Evolutionary conservation across 1,284 basidiomycete species (phyloP), one percentile per base, ranked within the genome.

Genomic region (Ganoderma meredithae): DNA sequence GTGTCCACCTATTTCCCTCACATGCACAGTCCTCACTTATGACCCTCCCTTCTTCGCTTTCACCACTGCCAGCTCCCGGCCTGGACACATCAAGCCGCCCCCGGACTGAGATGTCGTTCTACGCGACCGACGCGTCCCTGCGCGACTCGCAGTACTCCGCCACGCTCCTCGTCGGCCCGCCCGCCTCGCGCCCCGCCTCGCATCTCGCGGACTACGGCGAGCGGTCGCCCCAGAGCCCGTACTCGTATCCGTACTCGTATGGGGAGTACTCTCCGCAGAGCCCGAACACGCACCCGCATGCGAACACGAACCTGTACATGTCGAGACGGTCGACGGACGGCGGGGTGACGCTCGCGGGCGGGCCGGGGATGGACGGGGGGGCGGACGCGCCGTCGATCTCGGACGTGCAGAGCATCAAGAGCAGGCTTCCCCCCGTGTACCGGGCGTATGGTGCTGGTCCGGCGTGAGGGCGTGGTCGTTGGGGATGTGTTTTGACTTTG

Each of bases 381-480:
- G 55, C 27, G 27, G 27, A 56, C 17, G 55, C 55, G 55, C 55
- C 55, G 27, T 56, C 55, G 31, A n/a, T 56, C 19, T n/a, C 3
- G 17, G 55, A 58, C 10, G 17, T 9, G 36, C 55, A 58, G 55
- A 58, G 55, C 36, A 39, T 58, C 7, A 58, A 58, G 33, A 58
- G 55, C 33, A 58, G 55, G 55, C 55, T 39, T 19, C 55, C 33
- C 7, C 33, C 55, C 19, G 55, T n/a, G 55, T 58, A 58, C n/a
- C 55, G n/a, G 55, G 55, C 55, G 33, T 58, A 39, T 10, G 47
- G 47, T 25, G 19, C n/a, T 22, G 47, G 47, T 5, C 22, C 22
- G 22, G 47, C 22, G 47, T 49, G 47, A 49, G 47, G 43, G 13
- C 17, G n/a, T n/a, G n/a, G n/a, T n/a, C n/a, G n/a, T n/a, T n/a